Evolutionary conservation across 495 filamentous ascomycete genomes (phyloP).

Genomic region (Xylaria curta): DNA sequence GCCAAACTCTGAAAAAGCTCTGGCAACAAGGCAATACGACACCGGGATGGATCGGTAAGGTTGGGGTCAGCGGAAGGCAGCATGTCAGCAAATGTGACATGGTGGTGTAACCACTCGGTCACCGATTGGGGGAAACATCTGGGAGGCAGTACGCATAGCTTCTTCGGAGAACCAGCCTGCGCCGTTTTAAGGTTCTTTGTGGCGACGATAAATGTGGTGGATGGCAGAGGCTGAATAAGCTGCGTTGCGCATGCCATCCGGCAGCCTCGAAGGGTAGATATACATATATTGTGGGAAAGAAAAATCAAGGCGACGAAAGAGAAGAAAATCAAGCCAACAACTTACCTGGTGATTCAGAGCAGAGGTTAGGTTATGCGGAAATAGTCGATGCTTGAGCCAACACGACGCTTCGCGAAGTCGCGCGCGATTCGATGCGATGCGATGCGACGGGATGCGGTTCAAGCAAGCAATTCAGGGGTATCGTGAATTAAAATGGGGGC

Average conservation of each 20-base stretch:
- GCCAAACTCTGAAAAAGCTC: neutral
- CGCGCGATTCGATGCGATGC: constrained; percentile 12
- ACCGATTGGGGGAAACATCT: constrained; percentile 24
- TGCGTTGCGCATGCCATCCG: neutral
- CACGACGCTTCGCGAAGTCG: constrained; percentile 6
- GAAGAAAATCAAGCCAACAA: neutral
- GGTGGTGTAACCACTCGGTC: constrained; percentile 28
- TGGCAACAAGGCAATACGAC: constrained; percentile 14
- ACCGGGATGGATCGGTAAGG: constrained; percentile 10
- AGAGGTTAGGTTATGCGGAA: neutral
- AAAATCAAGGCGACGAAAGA: neutral
- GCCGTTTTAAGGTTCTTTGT: constrained; percentile 1
- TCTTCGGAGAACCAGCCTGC: neutral
- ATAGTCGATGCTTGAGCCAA: neutral
- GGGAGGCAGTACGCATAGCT: neutral
- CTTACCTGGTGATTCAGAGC: neutral
- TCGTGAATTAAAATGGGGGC: constrained; percentile 19
- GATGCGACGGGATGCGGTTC: constrained; percentile 15
- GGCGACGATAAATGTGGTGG: neutral
- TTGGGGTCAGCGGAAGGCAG: constrained; percentile 15
- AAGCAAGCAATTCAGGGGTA: constrained; percentile 17
- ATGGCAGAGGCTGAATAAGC: constrained; percentile 17
- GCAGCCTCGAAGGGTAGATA: neutral
- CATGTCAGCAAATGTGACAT: constrained; percentile 22
- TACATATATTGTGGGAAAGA: neutral